phyloP scores from a whole-genome alignment of 768 basidiomycete genomes.

The Fistulinella prunicolor region DNA sequence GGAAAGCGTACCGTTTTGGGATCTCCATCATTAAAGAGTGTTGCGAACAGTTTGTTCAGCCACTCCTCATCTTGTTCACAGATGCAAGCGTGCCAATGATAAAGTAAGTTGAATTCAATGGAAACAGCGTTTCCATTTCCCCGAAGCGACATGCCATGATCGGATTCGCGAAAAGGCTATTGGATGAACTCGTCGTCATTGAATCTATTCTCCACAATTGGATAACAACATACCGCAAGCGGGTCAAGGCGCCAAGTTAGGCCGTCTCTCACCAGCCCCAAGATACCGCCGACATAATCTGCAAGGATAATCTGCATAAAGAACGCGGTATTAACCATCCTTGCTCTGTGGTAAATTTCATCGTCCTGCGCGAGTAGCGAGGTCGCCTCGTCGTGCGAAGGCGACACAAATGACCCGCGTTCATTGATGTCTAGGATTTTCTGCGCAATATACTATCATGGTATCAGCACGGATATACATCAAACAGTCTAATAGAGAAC shows the following conservation, averaged over 20 bases:
- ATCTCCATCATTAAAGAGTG: conserved; percentile 41
- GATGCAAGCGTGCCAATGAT: conserved; percentile 65
- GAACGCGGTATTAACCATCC: conserved; percentile 70
- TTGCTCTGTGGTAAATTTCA: conserved; percentile 71
- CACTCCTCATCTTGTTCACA: conserved; percentile 54
- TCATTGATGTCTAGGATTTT: conserved; percentile 72
- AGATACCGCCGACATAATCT: conserved; percentile 75
- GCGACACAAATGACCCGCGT: conserved; percentile 39
- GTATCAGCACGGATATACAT: conserved; percentile 7
- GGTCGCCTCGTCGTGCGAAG: conserved; percentile 14
- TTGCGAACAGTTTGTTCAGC: conserved; percentile 47
- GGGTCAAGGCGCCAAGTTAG: conserved; percentile 68
- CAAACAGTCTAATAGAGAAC: conserved; percentile 20
- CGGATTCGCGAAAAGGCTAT: conserved; percentile 48
- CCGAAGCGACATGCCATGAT: conserved; percentile 54
- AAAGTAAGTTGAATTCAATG: conserved; percentile 65
- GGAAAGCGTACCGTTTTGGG: conserved; percentile 35
- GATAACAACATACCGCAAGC: conserved; percentile 42
- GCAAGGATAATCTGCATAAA: conserved; percentile 67
- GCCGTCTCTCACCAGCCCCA: conserved; percentile 65
- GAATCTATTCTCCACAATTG: not conserved
- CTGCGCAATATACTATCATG: conserved; percentile 60
- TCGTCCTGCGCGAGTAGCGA: conserved; percentile 55
- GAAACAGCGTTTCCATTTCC: conserved; percentile 78
- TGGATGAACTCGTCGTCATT: not conserved